Base-by-base conservation (phyloP, 495 filamentous ascomycete species). In the Annulohypoxylon nitens region DNA sequence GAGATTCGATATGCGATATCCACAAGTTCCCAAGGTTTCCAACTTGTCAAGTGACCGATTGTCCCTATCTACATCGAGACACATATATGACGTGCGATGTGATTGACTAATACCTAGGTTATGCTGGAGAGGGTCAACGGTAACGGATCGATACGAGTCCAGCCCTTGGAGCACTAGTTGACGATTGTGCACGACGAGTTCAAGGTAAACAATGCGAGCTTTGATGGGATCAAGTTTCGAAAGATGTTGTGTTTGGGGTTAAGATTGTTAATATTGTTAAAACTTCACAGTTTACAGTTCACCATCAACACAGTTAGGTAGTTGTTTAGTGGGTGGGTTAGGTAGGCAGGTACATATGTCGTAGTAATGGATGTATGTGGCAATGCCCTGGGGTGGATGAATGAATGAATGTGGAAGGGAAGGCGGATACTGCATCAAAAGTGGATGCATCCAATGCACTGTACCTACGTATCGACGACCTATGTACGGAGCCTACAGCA, bases 31-130 rank as follows among this genome's bases (percentile, higher is more conserved):
- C 30, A 26, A 58, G 18, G 8, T 47, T 18, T 47, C 43, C 43
- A 47, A 47, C 43, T 47, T 47, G 61, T 63, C 57, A 59, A 74
- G 59, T 63, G 61, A 67, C 55, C 33, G 61, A 69, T 70, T 70
- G 67, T 65, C 50, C 64, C 23, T 61, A 23, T 61, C 66, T 66
- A 67, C 69, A 41, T 62, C 54, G 39, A 64, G 61, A 55, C 25
- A 67, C 54, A 48, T 62, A 67, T 74, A 74, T 74, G 71, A 70
- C 71, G 71, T 74, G 67, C 55, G 64, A 30, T 43, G 11, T 39
- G 20, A 26, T 11, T 45, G 33, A 30, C 50, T 30, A 26, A 25
- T 54, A 54, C 2, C 11, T n/a, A 54, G 48, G 48, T 47, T 45
- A 47, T 37, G 16, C 9, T 67, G 34, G 55, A 59, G 57, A 53